Evolutionary conservation across 306 rosid species (phyloP).

Genomic region (Urtica urens): DNA sequence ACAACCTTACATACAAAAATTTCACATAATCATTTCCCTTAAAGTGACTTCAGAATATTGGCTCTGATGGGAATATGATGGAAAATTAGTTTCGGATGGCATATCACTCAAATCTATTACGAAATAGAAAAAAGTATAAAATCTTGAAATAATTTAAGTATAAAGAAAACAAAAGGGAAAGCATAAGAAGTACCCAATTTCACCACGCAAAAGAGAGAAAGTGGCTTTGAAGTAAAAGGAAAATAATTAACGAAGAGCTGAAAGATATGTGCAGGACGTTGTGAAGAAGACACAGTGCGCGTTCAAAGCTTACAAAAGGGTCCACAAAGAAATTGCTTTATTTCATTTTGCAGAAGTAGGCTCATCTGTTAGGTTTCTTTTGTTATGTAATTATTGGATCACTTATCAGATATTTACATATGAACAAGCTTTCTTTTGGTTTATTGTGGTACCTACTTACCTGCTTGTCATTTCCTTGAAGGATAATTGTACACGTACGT

Average conservation of each 20-base stretch:
- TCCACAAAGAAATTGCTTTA: background rate
- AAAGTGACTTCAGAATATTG: background rate
- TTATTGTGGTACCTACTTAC: background rate
- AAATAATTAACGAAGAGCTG: background rate
- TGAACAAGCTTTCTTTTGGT: background rate
- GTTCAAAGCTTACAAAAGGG: background rate
- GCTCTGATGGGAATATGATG: background rate
- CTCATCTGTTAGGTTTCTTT: background rate
- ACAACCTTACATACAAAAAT: no score
- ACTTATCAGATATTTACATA: no score
- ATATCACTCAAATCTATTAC: no score
- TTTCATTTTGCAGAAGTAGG: background rate
- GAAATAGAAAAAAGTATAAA: conserved; percentile 6
- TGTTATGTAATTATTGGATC: background rate
- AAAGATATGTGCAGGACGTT: background rate
- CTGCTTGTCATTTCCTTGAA: conserved; percentile 1
- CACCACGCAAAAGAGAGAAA: background rate
- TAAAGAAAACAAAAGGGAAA: background rate
- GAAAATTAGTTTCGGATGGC: no score
- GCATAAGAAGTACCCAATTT: background rate
- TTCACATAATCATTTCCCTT: no score
- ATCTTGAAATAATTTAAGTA: background rate
- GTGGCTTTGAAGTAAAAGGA: conserved; percentile 11
- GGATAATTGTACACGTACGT: no score
- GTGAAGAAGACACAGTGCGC: background rate